Evolutionary conservation across 2,329 filamentous ascomycete genomes (phyloP).

Genomic region (Drechslerella dactyloides): DNA sequence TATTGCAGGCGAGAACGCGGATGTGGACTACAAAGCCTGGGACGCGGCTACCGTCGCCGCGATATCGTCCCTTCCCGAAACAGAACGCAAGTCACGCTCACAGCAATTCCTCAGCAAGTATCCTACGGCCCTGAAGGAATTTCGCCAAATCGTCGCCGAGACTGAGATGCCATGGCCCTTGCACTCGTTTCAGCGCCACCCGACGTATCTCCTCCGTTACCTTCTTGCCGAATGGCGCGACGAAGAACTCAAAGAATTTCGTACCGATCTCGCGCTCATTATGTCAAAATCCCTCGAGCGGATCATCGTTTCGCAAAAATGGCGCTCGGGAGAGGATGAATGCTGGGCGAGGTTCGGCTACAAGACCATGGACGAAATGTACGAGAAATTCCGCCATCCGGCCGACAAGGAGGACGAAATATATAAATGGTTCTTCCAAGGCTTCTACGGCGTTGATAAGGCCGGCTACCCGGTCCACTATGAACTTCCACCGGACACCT

Average conservation of each 20-base stretch:
- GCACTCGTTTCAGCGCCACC: constrained; percentile 30
- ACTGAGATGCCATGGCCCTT: constrained; percentile 19
- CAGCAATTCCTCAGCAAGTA: constrained; percentile 31
- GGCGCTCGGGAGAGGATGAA: constrained; percentile 35
- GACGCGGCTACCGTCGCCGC: constrained; percentile 33
- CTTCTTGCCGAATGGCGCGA: constrained; percentile 47
- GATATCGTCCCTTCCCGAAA: constrained; percentile 21
- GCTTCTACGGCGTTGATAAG: constrained; percentile 42
- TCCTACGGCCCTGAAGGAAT: constrained; percentile 28
- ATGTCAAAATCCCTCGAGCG: constrained; percentile 30
- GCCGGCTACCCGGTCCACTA: constrained; percentile 38
- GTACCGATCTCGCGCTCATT: constrained; percentile 22
- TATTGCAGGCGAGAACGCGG: not conserved
- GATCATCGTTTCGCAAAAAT: constrained; percentile 24
- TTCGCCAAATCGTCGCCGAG: constrained; percentile 8
- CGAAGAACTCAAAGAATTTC: constrained; percentile 32
- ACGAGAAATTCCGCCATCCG: constrained; percentile 21
- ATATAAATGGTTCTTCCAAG: constrained; percentile 44
- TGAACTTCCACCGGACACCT: constrained; percentile 32
- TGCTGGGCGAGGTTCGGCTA: constrained; percentile 27
- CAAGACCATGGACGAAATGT: constrained; percentile 40
- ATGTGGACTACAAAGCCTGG: constrained; percentile 33
- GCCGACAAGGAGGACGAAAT: constrained; percentile 24
- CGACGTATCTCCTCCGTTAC: constrained; percentile 39
- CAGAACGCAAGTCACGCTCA: constrained; percentile 26